A percentile compares a stretch with the other conserved stretches of the same genome.
Conservation (phyloP, 768 basidiomycete genomes). For the Chalciporus piperatus region DNA sequence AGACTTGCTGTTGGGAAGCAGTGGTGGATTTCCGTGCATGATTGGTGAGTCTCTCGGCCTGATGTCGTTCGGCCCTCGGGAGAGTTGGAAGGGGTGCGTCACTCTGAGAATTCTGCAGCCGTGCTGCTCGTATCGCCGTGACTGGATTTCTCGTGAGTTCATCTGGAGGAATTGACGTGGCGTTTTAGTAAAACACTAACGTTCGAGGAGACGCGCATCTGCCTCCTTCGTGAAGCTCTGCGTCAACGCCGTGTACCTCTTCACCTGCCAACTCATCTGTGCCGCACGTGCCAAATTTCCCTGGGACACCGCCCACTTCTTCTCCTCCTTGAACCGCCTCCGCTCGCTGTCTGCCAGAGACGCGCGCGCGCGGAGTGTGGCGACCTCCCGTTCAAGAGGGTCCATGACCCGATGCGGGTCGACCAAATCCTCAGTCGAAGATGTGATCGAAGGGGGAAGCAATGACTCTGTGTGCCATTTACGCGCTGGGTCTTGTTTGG, state of each 20-base stretch:
- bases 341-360: conserved; percentile 82
- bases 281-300: conserved; percentile 72
- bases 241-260: conserved; percentile 75
- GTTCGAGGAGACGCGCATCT: conserved; percentile 63
- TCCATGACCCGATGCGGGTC: conserved; percentile 57
- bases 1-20: conserved; percentile 22
- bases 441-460: conserved; percentile 54
- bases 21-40: conserved; percentile 21
- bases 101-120: conserved; percentile 12
- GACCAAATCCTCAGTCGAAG: conserved; percentile 64
- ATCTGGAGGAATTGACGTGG: not conserved
- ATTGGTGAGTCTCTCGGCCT: conserved; percentile 27
- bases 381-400: conserved; percentile 72
- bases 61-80: conserved; percentile 24
- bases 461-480: conserved; percentile 36
- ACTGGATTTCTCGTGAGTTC: conserved; percentile 20
- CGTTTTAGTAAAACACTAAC: conserved; percentile 34
- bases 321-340: conserved; percentile 79
- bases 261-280: conserved; percentile 83
- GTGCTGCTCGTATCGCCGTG: conserved; percentile 24
- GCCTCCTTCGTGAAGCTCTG: conserved; percentile 80
- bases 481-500: conserved; percentile 26
- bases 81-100: conserved; percentile 12
- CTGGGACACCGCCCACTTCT: conserved; percentile 81
- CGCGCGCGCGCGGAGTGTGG: conserved; percentile 69